These are phyloP conservation scores for Gamarada debralockiae DNA, from an alignment of 495 filamentous ascomycete species.

Conservation along the genomic window DNA sequence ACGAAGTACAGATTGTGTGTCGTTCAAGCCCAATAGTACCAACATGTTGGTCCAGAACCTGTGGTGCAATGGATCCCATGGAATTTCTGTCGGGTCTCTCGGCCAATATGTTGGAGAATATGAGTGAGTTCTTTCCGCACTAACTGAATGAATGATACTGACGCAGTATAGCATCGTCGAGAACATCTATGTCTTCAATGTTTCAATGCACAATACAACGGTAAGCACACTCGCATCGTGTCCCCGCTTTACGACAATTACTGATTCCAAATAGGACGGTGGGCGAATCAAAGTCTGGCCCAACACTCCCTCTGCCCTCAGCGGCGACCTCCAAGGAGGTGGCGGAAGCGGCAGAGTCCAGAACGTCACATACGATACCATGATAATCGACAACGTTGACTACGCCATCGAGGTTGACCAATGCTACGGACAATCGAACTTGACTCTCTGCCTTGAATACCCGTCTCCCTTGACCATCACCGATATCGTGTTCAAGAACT, in stretches of 20 bases:
- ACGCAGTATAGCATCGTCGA: slow-evolving; percentile 43
- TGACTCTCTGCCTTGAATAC: slow-evolving; percentile 56
- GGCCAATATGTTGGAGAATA: slow-evolving; percentile 61
- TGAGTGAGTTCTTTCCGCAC: slow-evolving; percentile 28
- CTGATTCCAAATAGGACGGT: slow-evolving; percentile 38
- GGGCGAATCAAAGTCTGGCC: slow-evolving; percentile 74
- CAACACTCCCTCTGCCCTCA: slow-evolving; percentile 43
- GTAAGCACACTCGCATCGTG: slow-evolving; percentile 5
- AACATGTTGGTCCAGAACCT: slow-evolving; percentile 69
- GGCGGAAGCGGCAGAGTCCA: slow-evolving; percentile 45
- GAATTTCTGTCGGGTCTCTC: slow-evolving; percentile 66
- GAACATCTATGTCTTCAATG: slow-evolving; percentile 62
- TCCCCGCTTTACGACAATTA: slow-evolving; percentile 1
- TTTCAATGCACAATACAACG: slow-evolving; percentile 61
- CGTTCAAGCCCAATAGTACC: slow-evolving; percentile 76
- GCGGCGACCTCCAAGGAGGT: slow-evolving; percentile 56
- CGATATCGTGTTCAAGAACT: slow-evolving; percentile 49
- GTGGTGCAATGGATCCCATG: slow-evolving; percentile 67
- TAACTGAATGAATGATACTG: too few species aligned
- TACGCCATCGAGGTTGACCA: slow-evolving; percentile 63
- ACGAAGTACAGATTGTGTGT: slow-evolving; percentile 54
- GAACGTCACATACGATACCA: slow-evolving; percentile 54
- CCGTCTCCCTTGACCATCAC: slow-evolving; percentile 54
- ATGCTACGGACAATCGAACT: slow-evolving; percentile 62
- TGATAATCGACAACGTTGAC: slow-evolving; percentile 55